These are phyloP conservation scores for Aureobasidium sp. DNA, from an alignment of 2,329 filamentous ascomycete genomes.

Conservation along the genomic window DNA sequence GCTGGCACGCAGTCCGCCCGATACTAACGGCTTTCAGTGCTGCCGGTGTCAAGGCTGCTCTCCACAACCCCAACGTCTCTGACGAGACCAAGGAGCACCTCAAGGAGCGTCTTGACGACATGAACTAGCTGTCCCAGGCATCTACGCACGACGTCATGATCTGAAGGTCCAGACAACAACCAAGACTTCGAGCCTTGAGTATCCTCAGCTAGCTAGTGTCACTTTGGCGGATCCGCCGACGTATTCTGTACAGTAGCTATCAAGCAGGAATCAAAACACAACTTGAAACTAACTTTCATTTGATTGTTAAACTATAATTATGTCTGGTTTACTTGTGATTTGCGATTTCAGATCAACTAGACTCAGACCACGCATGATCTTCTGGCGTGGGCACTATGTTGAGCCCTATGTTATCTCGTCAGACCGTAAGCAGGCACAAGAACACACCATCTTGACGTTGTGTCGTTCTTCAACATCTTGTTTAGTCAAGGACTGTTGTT, in stretches of 20 bases:
- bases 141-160: background rate
- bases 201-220: background rate
- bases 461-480: background rate
- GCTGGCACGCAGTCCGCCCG: too few relatives aligned
- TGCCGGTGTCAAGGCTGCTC: slow-evolving; percentile 31
- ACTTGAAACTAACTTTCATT: too few relatives aligned
- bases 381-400: too few relatives aligned
- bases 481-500: background rate
- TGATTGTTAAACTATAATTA: background rate
- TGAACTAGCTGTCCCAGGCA: slow-evolving; percentile 18
- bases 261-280: background rate
- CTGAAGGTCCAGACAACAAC: background rate
- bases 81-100: slow-evolving; percentile 50
- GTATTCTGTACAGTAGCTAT: background rate
- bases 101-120: slow-evolving; percentile 44
- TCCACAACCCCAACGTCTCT: slow-evolving; percentile 50
- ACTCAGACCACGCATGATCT: too few relatives aligned
- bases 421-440: too few relatives aligned
- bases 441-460: background rate
- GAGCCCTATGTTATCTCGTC: background rate
- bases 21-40: slow-evolving; percentile 11
- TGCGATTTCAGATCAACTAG: too few relatives aligned
- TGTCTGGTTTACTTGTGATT: background rate
- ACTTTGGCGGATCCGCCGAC: background rate
- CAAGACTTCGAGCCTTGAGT: background rate